Base-by-base conservation (phyloP, 805 yeast species). In the Candida gorgasii region DNA sequence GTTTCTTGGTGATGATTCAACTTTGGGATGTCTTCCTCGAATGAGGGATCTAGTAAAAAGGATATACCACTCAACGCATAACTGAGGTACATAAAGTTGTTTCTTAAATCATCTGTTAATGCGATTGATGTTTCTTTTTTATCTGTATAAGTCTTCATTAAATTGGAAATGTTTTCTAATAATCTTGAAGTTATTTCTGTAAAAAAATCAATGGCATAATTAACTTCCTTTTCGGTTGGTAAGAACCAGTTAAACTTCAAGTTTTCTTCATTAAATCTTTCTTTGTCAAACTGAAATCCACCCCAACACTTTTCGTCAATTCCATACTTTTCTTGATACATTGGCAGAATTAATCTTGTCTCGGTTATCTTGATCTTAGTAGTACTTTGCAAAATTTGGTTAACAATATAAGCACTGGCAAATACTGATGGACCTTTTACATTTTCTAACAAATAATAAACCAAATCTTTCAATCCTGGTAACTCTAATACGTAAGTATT, bases 221-320 rank as follows among this genome's bases (percentile, higher is more conserved):
- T 65, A 2, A 87, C 65, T 36, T 84, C 89, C 2, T 53, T 61
- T 2, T 61, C 61, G 1, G 70, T 55, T 0, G 98, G 97, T 1
- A 73, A 58, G 53, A 82, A 88, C 99, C 99, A 92, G 1, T 72
- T 65, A 49, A 89, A 81, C 0, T 70, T 53, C 24, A 86, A 58
- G 46, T 77, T 75, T 11, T 74, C 75, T 9, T 54, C 43, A 1
- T 69, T 56, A 40, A 82, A 79, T 47, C 87, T 69, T 14, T 61
- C 53, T 0, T 69, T 62, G 47, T 75, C 78, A 51, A 82, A 79
- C 50, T 84, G 89, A 44, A 78, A 73, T 0, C 80, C 89, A 35
- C 95, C 95, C 95, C 95, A 86, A 45, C 82, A 75, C 16, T 71
- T 71, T 38, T 73, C 80, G 30, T 62, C 63, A 8, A 75, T 61